Conservation (phyloP, 495 filamentous ascomycete genomes). For the Penicillium diatomitis region DNA sequence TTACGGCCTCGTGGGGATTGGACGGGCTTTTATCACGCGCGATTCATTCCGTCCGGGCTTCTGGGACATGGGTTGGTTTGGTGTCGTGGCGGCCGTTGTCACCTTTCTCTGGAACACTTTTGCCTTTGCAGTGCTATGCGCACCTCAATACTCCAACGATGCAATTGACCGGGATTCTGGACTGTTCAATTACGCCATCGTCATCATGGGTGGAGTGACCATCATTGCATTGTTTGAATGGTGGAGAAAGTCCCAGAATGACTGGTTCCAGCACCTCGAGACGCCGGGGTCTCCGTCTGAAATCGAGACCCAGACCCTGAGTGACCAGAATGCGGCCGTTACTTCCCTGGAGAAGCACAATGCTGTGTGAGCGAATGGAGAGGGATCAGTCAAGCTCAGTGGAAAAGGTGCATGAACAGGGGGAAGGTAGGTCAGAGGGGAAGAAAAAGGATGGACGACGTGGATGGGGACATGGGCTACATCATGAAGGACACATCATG, state of each 20-base stretch:
- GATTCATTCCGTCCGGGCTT: constrained; percentile 23
- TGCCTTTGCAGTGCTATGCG: constrained; percentile 26
- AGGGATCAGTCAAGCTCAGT: neutral
- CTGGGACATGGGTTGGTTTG: constrained; percentile 24
- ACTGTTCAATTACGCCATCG: constrained; percentile 29
- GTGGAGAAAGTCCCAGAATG: constrained; percentile 25
- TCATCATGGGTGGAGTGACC: constrained; percentile 30
- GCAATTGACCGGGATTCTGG: constrained; percentile 18
- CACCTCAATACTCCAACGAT: constrained; percentile 22
- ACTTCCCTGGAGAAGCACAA: neutral
- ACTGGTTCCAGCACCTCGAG: constrained; percentile 28
- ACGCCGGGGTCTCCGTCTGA: constrained; percentile 9
- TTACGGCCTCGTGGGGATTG: constrained; percentile 26
- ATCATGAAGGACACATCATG: neutral
- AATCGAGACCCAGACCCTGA: constrained; percentile 3
- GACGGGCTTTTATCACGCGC: constrained; percentile 23
- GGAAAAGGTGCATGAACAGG: neutral
- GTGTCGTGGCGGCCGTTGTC: constrained; percentile 21
- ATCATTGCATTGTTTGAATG: constrained; percentile 23
- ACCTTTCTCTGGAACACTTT: constrained; percentile 31
- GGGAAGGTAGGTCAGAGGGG: too few species aligned
- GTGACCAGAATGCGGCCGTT: neutral
- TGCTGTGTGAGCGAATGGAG: neutral
- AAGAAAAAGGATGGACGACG: neutral
- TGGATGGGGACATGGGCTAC: neutral